Conservation (phyloP, 805 yeast species). For the Kazachstania bromeliacearum region DNA sequence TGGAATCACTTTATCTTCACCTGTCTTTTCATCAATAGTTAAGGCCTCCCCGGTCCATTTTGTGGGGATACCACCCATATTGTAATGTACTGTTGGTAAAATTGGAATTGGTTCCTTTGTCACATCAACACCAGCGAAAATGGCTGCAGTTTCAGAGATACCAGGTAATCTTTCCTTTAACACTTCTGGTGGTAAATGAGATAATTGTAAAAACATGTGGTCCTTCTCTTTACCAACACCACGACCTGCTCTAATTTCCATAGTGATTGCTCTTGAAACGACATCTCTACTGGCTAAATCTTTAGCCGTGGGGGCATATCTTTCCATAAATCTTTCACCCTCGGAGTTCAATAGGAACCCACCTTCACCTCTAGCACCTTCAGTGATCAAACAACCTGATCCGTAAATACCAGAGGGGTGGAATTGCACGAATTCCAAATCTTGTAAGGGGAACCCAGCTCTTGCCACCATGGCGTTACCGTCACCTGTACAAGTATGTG, state of each 20-base stretch:
- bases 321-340: slow-evolving; percentile 99
- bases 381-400: slow-evolving; percentile 96
- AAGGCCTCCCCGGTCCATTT: slow-evolving; percentile 93
- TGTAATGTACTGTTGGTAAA: slow-evolving; percentile 96
- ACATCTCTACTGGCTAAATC: slow-evolving; percentile 98
- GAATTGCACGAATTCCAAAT: slow-evolving; percentile 95
- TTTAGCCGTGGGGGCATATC: slow-evolving; percentile 97
- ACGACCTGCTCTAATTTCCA: slow-evolving; percentile 98
- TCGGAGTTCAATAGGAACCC: slow-evolving; percentile 91
- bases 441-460: slow-evolving; percentile 97
- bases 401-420: slow-evolving; percentile 99
- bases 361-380: slow-evolving; percentile 99
- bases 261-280: slow-evolving; percentile 94
- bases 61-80: slow-evolving; percentile 99
- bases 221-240: slow-evolving; percentile 97
- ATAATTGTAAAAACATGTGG: slow-evolving; percentile 89
- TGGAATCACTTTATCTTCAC: slow-evolving; percentile 84
- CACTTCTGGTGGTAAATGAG: slow-evolving; percentile 87
- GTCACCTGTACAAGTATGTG: slow-evolving; percentile 99
- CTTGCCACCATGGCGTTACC: slow-evolving; percentile 97
- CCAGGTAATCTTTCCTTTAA: slow-evolving; percentile 96
- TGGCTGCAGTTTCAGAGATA: slow-evolving; percentile 96
- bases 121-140: slow-evolving; percentile 98
- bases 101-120: slow-evolving; percentile 99
- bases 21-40: slow-evolving; percentile 65